Evolutionary conservation across 345 rosid species (phyloP), one percentile per base, ranked within the genome.

Genomic region (Citrus sp.): DNA sequence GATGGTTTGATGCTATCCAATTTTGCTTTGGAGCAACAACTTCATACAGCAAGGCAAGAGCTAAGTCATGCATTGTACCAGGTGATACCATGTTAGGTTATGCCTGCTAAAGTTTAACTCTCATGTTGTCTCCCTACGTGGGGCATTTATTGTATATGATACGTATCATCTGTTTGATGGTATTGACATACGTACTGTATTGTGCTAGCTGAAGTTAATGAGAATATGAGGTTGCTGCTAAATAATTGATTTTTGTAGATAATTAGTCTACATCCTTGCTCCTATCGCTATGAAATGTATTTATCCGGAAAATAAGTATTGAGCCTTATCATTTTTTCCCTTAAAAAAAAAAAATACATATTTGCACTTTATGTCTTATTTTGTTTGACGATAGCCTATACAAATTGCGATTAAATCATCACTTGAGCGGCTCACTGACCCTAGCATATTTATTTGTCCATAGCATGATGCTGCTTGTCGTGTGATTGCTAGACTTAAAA

Each of bases 381-480:
- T 9, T 12, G 8, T 9, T 25, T 24, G 30, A 10, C 35, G 28
- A 46, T 70, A 70, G 7, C 2, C 51, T 13, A 0, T 69, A 25
- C 8, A 13, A 4, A 46, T 7, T 14, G 25, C 12, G 2, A 28
- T 59, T 34, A 38, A 9, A 30, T 51, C 73, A 18, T 58, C 42
- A 32, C 56, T 35, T 59, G 14, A 34, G 55, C 37, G 4, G 54
- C 59, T 16, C 22, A 19, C 9, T 46, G 69, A 56, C 59, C 51
- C 64, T 60, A 79, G 22, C 66, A n/a, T 62, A 28, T 80, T 60
- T 34, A 78, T 68, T 75, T 79, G 63, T 71, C 3, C 32, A 35
- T 89, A 96, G 99, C 99, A 90, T 85, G 99, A 96, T 89, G 98
- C 98, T 82, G 98, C 99, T 67, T 96, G 99, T 87, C 98, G 98